Conservation (phyloP, 164 flowering plant species). For the Vitis riparia region DNA sequence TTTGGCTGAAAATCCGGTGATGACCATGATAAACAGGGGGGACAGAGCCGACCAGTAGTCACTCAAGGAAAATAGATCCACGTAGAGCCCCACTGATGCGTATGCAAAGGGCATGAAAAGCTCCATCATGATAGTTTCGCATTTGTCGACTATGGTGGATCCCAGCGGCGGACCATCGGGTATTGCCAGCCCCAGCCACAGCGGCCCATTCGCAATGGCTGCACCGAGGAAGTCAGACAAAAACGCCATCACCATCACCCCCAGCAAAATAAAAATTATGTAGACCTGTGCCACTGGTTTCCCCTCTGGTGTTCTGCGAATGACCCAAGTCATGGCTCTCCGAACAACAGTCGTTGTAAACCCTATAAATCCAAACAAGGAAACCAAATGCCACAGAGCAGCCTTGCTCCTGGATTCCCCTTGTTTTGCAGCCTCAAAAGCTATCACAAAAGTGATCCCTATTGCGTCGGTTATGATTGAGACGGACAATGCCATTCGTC, state of each 20-base stretch:
- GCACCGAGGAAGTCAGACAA: conserved; percentile 47
- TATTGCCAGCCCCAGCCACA: conserved; percentile 58
- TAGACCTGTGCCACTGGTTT: conserved; percentile 42
- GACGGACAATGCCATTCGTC: conserved; percentile 41
- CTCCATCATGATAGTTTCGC: conserved; percentile 42
- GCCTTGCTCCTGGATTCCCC: conserved; percentile 8
- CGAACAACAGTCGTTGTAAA: conserved; percentile 17
- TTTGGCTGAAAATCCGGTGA: conserved; percentile 31
- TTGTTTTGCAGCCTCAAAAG: conserved; percentile 40
- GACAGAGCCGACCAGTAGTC: conserved; percentile 19
- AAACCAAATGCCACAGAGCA: conserved; percentile 29
- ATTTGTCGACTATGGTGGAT: conserved; percentile 50
- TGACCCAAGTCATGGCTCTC: conserved; percentile 36
- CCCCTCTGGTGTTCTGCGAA: conserved; percentile 47
- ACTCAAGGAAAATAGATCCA: conserved; percentile 29
- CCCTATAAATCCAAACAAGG: conserved; percentile 7
- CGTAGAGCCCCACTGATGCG: conserved; percentile 37
- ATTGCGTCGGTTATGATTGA: conserved; percentile 34
- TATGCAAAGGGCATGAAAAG: conserved; percentile 59
- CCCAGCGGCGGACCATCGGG: conserved; percentile 85
- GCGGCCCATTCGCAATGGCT: conserved; percentile 48
- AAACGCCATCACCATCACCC: conserved; percentile 39
- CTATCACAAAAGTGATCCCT: conserved; percentile 20
- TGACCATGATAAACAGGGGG: conserved; percentile 30
- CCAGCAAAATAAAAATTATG: conserved; percentile 33